A percentile compares a stretch with the other conserved stretches of the same genome.
Conservation (phyloP, 2,329 filamentous ascomycete species). For the Arthroderma sp. region DNA sequence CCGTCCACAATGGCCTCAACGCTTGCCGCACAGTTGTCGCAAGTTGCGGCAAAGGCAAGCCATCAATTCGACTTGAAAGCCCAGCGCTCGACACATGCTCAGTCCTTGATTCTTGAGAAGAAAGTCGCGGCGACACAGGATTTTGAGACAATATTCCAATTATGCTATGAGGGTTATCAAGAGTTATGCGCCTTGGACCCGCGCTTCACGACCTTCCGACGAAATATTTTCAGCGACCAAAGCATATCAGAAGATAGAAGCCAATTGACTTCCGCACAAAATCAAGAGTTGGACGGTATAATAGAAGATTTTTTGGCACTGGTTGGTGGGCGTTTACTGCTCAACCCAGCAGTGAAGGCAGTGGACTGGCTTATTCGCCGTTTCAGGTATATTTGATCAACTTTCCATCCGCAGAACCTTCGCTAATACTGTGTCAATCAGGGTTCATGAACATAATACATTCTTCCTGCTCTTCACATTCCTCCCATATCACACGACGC, state of each 20-base stretch:
- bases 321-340: conserved; percentile 58
- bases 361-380: conserved; percentile 89
- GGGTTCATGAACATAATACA: conserved; percentile 86
- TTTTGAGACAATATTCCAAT: conserved; percentile 74
- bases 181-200: conserved; percentile 79
- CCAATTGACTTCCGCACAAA: conserved; percentile 70
- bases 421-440: conserved; percentile 23
- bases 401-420: background rate
- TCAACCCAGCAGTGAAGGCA: conserved; percentile 80
- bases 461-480: conserved; percentile 67
- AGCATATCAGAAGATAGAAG: conserved; percentile 79
- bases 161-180: conserved; percentile 79
- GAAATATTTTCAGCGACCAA: conserved; percentile 82
- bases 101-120: conserved; percentile 87
- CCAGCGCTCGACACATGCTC: conserved; percentile 80
- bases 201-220: conserved; percentile 61
- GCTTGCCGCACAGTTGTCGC: conserved; percentile 85
- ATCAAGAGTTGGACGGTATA: conserved; percentile 63
- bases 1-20: conserved; percentile 57
- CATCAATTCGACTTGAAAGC: conserved; percentile 85
- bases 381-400: conserved; percentile 52
- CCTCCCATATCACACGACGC: conserved; percentile 78
- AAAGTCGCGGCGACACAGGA: conserved; percentile 74
- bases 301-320: conserved; percentile 74
- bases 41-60: conserved; percentile 79